Base-by-base conservation (phyloP, 208 protist species). In the Novymonas esmeraldas region DNA sequence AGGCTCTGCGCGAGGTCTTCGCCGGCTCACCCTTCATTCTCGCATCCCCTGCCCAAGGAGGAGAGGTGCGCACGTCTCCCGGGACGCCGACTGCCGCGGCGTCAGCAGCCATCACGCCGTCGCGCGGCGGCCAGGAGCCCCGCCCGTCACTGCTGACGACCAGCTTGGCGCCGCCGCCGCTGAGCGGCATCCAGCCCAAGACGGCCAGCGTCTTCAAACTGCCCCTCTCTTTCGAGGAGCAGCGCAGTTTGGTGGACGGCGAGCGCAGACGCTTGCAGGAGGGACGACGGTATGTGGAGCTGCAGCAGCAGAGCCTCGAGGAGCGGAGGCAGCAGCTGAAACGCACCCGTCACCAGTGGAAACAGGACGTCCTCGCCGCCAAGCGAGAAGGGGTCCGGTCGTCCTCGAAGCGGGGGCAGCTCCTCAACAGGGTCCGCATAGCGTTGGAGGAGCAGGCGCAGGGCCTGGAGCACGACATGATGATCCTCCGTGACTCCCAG, bases 311-410 rank as follows among this genome's bases (percentile, higher is more conserved):
- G 58, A 78, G 69, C 56, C 71, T 95, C 24, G 84, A 95, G 38
- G 71, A 89, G 48, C 71, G 89, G 18, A 73, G 82, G 28, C 55
- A 77, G 56, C 81, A 91, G 33, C 60, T 95, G 41, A 81, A 82
- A 41, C 57, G 63, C 11, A 80, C 78, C 22, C 78, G 82, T 29
- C 81, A 85, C 56, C 81, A 90, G 45, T 95, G 89, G 87, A 95
- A 95, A 55, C 78, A 88, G 34, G 84, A 92, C 66, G 85, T 95
- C 9, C 70, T 92, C 22, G 59, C 59, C 31, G 89, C 89, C 28
- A 95, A 95, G 57, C 36, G 71, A 36, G 84, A 90, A 59, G 89
- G 87, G 6, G 73, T 95, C 33, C 73, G 82, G 14, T 82, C 89
- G 26, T 89, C 84, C 18, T 95, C 89, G 9, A 79, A 84, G 66